Conservation (phyloP, 306 rosid genomes). For the Aeschynomene evenia region DNA sequence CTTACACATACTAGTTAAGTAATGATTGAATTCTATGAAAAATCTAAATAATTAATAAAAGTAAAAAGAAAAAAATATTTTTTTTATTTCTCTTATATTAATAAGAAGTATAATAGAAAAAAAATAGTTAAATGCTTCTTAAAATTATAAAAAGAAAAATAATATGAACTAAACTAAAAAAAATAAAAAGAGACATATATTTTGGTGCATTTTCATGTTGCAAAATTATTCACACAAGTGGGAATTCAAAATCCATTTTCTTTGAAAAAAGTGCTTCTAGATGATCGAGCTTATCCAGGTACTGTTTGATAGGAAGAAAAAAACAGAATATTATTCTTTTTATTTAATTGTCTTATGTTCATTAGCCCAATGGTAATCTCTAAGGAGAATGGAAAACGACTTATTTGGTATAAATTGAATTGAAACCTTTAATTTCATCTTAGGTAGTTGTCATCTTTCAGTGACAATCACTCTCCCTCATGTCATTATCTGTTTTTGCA, state of each 20-base stretch:
- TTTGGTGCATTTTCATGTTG: background rate
- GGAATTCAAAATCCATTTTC: background rate
- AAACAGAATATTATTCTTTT: no score
- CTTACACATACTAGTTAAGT: no score
- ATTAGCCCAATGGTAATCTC: slow-evolving; percentile 4
- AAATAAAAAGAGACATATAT: no score
- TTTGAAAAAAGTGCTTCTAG: background rate
- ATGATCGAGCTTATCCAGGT: background rate
- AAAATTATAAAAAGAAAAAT: no score
- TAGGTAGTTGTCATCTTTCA: background rate
- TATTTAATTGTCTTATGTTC: background rate
- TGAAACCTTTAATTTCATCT: background rate
- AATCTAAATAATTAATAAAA: no score
- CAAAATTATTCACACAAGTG: background rate
- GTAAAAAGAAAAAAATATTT: no score
- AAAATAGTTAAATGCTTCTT: no score
- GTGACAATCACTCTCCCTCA: background rate
- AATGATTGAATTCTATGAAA: no score
- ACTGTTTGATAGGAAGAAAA: slow-evolving; percentile 2
- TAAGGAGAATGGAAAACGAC: slow-evolving; percentile 2
- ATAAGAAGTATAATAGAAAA: no score
- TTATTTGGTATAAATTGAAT: slow-evolving; percentile 4
- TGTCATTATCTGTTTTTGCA: slow-evolving; percentile 20
- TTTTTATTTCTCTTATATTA: no score
- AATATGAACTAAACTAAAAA: no score